These are phyloP conservation scores for Graphilbum sp. DNA, from an alignment of 2,329 filamentous ascomycete species.

Conservation along the genomic window DNA sequence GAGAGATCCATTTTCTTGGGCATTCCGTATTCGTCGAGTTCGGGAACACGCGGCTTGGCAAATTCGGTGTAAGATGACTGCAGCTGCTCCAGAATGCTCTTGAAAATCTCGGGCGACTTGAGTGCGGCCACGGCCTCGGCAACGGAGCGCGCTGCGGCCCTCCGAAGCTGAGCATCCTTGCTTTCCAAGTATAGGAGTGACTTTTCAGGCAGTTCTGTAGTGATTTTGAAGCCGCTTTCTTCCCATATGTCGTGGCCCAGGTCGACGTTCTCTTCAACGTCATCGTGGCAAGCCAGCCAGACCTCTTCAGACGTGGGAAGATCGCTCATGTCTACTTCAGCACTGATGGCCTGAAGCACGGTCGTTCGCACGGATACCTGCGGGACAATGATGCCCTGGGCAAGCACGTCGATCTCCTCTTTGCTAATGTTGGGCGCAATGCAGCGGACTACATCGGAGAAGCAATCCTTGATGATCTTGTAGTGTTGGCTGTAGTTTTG, in stretches of 20 bases:
- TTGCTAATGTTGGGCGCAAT: constrained; percentile 65
- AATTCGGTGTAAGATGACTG: constrained; percentile 59
- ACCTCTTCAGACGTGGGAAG: constrained; percentile 76
- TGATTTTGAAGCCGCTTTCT: constrained; percentile 65
- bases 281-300: constrained; percentile 86
- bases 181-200: constrained; percentile 68
- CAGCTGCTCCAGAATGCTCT: constrained; percentile 43
- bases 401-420: constrained; percentile 59
- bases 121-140: constrained; percentile 54
- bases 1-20: constrained; percentile 72
- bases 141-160: constrained; percentile 67
- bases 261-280: constrained; percentile 71
- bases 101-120: constrained; percentile 32
- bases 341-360: constrained; percentile 75
- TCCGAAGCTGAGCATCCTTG: constrained; percentile 64
- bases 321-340: constrained; percentile 83
- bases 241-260: constrained; percentile 86
- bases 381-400: constrained; percentile 62
- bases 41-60: constrained; percentile 65
- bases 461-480: constrained; percentile 84
- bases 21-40: constrained; percentile 90
- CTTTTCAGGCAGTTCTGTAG: constrained; percentile 44
- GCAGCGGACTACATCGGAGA: constrained; percentile 71
- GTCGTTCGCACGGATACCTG: constrained; percentile 69
- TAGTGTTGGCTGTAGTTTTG: constrained; percentile 84